These are phyloP conservation scores for Hortiboletus flavorubellus DNA, from an alignment of 768 basidiomycete genomes.

Conservation along the genomic window DNA sequence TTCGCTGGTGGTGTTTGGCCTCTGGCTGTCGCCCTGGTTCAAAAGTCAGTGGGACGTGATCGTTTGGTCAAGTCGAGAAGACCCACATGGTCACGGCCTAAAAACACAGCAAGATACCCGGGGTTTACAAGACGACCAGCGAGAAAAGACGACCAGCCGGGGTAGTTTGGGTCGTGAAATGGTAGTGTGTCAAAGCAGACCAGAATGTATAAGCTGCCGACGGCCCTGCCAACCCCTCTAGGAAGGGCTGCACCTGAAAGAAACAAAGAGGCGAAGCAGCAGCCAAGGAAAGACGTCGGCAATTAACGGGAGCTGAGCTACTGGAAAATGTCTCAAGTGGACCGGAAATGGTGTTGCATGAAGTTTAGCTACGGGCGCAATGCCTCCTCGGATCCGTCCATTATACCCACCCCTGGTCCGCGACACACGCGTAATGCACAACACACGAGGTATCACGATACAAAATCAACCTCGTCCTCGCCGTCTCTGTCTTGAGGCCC, in stretches of 20 bases:
- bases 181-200: slow-evolving; percentile 8
- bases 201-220: slow-evolving; percentile 5
- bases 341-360: slow-evolving; percentile 4
- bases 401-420: slow-evolving; percentile 1
- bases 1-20: slow-evolving; percentile 39
- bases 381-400: background rate
- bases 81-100: slow-evolving; percentile 24
- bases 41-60: slow-evolving; percentile 14
- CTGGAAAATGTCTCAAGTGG: background rate
- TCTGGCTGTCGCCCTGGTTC: slow-evolving; percentile 27
- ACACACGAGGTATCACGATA: background rate
- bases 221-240: slow-evolving; percentile 10
- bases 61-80: background rate
- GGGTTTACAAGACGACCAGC: slow-evolving; percentile 22
- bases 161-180: slow-evolving; percentile 12
- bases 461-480: slow-evolving; percentile 1
- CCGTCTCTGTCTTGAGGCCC: slow-evolving; percentile 27
- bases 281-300: background rate
- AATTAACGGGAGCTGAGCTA: background rate
- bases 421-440: background rate
- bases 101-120: background rate
- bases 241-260: background rate
- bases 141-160: slow-evolving; percentile 20
- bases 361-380: slow-evolving; percentile 5
- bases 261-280: background rate